Conservation (phyloP, 1,284 basidiomycete genomes). For the Moesziomyces sp. region DNA sequence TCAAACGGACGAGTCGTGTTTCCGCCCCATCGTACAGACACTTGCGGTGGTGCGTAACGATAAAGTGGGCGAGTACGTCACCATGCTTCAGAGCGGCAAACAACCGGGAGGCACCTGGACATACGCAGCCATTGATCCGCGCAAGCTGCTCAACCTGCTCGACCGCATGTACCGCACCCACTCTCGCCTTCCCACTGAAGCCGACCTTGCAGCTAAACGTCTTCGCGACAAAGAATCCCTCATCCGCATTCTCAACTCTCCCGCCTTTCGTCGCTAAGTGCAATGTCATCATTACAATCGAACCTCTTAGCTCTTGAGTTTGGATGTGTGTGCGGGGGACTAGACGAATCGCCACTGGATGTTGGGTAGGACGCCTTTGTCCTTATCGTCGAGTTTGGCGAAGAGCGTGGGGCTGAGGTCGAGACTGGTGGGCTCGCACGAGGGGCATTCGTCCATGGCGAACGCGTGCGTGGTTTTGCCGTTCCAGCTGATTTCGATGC, state of each 20-base stretch:
- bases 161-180: slow-evolving; percentile 25
- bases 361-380: slow-evolving; percentile 45
- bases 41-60: slow-evolving; percentile 82
- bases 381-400: slow-evolving; percentile 42
- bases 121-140: slow-evolving; percentile 17
- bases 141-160: slow-evolving; percentile 27
- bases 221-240: slow-evolving; percentile 4
- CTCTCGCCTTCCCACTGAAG: neutral
- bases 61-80: slow-evolving; percentile 81
- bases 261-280: neutral
- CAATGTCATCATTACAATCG: neutral
- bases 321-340: too few relatives aligned
- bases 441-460: slow-evolving; percentile 78
- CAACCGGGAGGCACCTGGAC: slow-evolving; percentile 1
- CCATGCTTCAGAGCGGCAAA: slow-evolving; percentile 14
- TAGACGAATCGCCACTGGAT: slow-evolving; percentile 48
- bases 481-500: slow-evolving; percentile 74
- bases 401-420: slow-evolving; percentile 83
- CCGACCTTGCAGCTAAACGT: slow-evolving; percentile 14
- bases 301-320: neutral
- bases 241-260: neutral
- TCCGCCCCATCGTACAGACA: slow-evolving; percentile 71
- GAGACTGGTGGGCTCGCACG: slow-evolving; percentile 77
- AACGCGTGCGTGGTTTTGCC: slow-evolving; percentile 71
- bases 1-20: slow-evolving; percentile 6